Base-by-base conservation (phyloP, 2,329 filamentous ascomycete species). In the Boeremia lycopersici region DNA sequence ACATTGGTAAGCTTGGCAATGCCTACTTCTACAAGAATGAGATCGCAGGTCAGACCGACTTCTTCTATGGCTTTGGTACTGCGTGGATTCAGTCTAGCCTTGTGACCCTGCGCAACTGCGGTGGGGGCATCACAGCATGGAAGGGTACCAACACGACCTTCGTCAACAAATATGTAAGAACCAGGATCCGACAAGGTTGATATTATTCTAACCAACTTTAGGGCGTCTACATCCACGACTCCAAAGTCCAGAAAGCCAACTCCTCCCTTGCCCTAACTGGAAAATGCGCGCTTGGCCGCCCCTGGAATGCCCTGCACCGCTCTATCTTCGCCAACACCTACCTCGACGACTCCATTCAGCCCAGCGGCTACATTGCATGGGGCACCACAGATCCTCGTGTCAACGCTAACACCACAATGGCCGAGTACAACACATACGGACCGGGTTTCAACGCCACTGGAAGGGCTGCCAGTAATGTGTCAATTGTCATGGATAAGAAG, bases 41-140 rank as follows among this genome's bases (percentile, higher is more conserved):
- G 31, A 79, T 89, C 5, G 86, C 84, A 0, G 87, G 87, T 0
- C 79, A 89, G 65, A 88, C 85, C 0, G 87, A 89, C 62, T 89
- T 89, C 73, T 75, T 89, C 17, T 89, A 88, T 65, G 86, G 86
- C 8, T 88, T 88, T 64, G 86, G 86, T 25, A 89, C 86, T 0
- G 78, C 83, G 3, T 89, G 82, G 79, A 77, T 88, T 35, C 78
- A 84, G 50, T 75, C 78, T 3, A 84, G 81, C 1, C 74, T 76
- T 0, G 71, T 89, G 2, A 75, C 77, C 0, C 78, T 89, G 11
- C 82, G 87, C 9, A 77, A 74, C 62, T 89, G 86, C 60, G 84
- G 85, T 4, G 87, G 87, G 13, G 87, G 86, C 10, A 84, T 89
- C 48, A 87, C 85, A 0, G 86, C 87, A 0, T 89, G 86, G 87